A percentile compares a stretch with the other conserved stretches of the same genome.
Evolutionary conservation across 192 early-diverging fungal species (phyloP).

Genomic region (Coemansia sp.): DNA sequence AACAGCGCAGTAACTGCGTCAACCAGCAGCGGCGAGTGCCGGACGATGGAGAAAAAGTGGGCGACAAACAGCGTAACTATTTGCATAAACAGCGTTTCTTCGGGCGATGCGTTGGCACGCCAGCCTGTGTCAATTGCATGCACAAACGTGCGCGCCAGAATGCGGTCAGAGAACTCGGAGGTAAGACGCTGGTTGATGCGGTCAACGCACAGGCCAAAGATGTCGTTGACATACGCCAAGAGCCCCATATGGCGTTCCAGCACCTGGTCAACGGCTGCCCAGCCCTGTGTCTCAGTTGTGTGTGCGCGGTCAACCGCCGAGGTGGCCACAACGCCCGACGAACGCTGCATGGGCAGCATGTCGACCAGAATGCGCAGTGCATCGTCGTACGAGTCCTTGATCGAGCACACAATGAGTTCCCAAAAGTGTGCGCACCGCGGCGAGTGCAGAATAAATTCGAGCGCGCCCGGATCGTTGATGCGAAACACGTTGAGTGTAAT

Average conservation of each 20-base stretch:
- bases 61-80: constrained; percentile 40
- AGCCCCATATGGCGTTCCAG: constrained; percentile 59
- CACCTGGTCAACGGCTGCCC: no score
- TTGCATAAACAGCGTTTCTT: constrained; percentile 53
- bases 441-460: constrained; percentile 36
- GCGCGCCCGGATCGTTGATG: constrained; percentile 34
- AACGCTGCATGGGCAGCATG: constrained; percentile 32
- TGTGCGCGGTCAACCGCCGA: neutral
- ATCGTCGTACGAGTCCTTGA: constrained; percentile 36
- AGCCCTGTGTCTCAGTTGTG: constrained; percentile 21
- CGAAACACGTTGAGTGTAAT: constrained; percentile 65
- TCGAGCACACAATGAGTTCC: constrained; percentile 39
- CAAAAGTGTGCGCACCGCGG: constrained; percentile 37
- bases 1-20: constrained; percentile 42
- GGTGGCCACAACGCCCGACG: neutral
- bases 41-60: constrained; percentile 51
- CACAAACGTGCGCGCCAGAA: constrained; percentile 32
- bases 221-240: constrained; percentile 65
- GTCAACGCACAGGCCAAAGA: constrained; percentile 56
- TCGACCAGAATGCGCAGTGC: constrained; percentile 47
- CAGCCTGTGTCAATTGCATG: constrained; percentile 35
- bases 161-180: constrained; percentile 33
- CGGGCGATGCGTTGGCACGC: constrained; percentile 20
- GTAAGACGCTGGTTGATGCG: constrained; percentile 55
- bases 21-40: constrained; percentile 43